Conservation (phyloP, 495 filamentous ascomycete species). For the Diplogelasinospora grovesii region DNA sequence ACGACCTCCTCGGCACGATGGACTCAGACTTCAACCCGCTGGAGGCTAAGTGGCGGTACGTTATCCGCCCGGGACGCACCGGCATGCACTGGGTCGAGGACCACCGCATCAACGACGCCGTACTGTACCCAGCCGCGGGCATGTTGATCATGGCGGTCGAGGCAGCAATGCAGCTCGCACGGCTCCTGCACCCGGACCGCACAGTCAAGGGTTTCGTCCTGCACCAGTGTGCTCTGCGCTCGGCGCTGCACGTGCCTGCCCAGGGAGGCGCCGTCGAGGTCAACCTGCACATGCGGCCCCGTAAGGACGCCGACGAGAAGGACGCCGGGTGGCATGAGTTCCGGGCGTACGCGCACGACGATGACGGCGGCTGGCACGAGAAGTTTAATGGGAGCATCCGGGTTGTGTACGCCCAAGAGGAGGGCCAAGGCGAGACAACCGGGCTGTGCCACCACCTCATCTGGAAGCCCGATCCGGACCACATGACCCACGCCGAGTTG, state of each 20-base stretch:
- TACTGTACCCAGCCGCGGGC: conserved; percentile 49
- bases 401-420: too few relatives aligned
- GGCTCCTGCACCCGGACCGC: too few relatives aligned
- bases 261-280: conserved; percentile 6
- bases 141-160: conserved; percentile 51
- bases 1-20: conserved; percentile 12
- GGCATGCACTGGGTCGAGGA: conserved; percentile 44
- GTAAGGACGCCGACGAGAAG: not conserved
- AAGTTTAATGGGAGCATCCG: conserved; percentile 1
- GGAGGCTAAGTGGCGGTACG: conserved; percentile 39
- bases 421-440: too few relatives aligned
- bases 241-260: too few relatives aligned
- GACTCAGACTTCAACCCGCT: conserved; percentile 30
- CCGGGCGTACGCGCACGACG: conserved; percentile 1
- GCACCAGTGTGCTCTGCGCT: too few relatives aligned
- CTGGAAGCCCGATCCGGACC: too few relatives aligned
- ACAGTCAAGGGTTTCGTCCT: too few relatives aligned
- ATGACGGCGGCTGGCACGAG: conserved; percentile 1
- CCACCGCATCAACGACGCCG: conserved; percentile 27
- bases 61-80: conserved; percentile 26
- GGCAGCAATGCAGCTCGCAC: conserved; percentile 29
- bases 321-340: conserved; percentile 3
- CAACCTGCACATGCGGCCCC: conserved; percentile 1
- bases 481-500: too few relatives aligned
- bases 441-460: too few relatives aligned